These are phyloP conservation scores for Gastrolobium bilobum DNA, from an alignment of 306 rosid genomes.

Conservation along the genomic window DNA sequence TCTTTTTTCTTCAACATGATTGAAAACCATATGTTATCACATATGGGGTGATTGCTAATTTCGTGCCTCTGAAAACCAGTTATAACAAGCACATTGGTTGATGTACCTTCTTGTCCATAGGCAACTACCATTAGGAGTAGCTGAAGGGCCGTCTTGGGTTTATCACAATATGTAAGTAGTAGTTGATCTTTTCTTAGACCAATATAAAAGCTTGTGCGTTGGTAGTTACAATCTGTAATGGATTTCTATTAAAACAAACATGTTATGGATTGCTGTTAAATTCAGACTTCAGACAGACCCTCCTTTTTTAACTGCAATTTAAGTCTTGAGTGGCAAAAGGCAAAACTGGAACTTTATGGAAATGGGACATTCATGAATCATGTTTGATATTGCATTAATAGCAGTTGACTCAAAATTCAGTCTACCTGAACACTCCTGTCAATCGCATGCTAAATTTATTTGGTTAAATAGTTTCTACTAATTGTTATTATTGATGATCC, in stretches of 20 bases:
- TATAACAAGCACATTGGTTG: constrained; percentile 50
- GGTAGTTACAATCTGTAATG: constrained; percentile 16
- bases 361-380: constrained; percentile 18
- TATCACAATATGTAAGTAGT: constrained; percentile 47
- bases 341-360: constrained; percentile 14
- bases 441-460: constrained; percentile 40
- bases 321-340: constrained; percentile 38
- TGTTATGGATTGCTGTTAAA: not conserved
- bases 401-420: not conserved
- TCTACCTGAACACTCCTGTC: constrained; percentile 6
- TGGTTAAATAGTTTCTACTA: constrained; percentile 26
- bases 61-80: constrained; percentile 47
- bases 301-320: constrained; percentile 4
- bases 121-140: constrained; percentile 47
- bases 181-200: constrained; percentile 42
- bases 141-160: constrained; percentile 35
- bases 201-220: constrained; percentile 33
- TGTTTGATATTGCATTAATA: constrained; percentile 35
- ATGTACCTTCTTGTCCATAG: constrained; percentile 46
- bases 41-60: constrained; percentile 43
- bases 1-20: constrained; percentile 26
- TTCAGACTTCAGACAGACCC: constrained; percentile 38
- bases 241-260: constrained; percentile 27
- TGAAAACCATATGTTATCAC: constrained; percentile 24
- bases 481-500: constrained; percentile 26